Base-by-base conservation (phyloP, 164 flowering plant species). In the Chimonanthus praecox region DNA sequence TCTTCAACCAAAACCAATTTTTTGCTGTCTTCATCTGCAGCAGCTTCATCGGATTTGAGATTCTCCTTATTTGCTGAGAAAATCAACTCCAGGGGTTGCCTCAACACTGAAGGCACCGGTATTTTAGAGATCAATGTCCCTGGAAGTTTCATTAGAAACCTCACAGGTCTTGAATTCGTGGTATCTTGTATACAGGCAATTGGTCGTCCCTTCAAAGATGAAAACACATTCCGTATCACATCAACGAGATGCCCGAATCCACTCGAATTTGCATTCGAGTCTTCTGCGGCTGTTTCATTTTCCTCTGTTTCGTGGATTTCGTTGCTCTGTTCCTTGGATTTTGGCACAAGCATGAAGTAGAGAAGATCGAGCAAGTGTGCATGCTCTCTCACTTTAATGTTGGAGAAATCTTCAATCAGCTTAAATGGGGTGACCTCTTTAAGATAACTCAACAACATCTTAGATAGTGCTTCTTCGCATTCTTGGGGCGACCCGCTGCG, bases 1-100 rank as follows among this genome's bases (percentile, higher is more conserved):
- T 84, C 84, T 60, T 84, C 86, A 4, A 81, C 68, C 16, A 73
- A 47, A 50, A 78, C 80, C 47, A 76, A 68, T 6, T 70, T 72
- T 8, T 71, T 68, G 3, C 43, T 49, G 68, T 47, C 58, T 7
- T 20, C 10, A 44, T 33, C 16, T 16, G 47, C 60, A 49, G 50
- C 48, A 1, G 3, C 21, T 7, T 58, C 73, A 10, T 43, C 73
- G 2, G 18, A 11, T 16, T 44, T 71, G 63, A 5, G 3, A 4
- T 20, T 11, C 21, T 50, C 72, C 10, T 58, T 75, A 46, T 50
- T 69, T 20, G 49, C 6, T 4, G 49, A 13, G 58, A 72, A 68
- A 13, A 71, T 15, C 6, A 54, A 64, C 21, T 78, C 70, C 2
- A 74, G 6, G 6, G 75, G 80, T 49, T 60, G 74, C 49, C 44